Base-by-base conservation (phyloP, 2,329 filamentous ascomycete genomes). In the Blastomyces silverae region DNA sequence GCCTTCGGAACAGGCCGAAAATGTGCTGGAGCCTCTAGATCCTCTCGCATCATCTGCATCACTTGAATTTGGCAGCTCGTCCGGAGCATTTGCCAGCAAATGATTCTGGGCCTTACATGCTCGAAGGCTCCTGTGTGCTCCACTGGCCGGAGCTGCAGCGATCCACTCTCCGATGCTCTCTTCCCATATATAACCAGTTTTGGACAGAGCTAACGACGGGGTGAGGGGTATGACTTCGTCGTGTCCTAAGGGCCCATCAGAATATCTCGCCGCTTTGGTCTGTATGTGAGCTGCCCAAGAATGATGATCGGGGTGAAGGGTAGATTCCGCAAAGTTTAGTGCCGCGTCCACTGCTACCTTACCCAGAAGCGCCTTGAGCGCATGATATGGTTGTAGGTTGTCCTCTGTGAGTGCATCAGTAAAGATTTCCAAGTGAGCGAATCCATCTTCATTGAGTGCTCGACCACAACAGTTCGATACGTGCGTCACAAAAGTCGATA, bases 81-180 rank as follows among this genome's bases (percentile, higher is more conserved):
- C 57, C n/a, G 6, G 48, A 5, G 20, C 31, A 22, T 50, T 59
- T 53, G 15, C 6, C 37, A 25, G n/a, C 10, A 11, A 28, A 8
- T 25, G 39, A 31, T 50, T 31, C 17, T 28, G 31, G 37, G 42
- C 55, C 28, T 52, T 58, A 58, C 6, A 39, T 10, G 7, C 7
- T 39, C 52, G 17, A 22, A 6, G 28, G 2, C 13, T 20, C 46
- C 53, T 25, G 25, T 28, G 37, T 31, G 28, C 58, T 25, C 56
- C 61, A 37, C 22, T 46, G 60, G 39, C 63, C 1, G 65, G 65
- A 25, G 62, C 63, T n/a, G 61, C 77, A 22, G 77, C 81, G 61
- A 85, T 79, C 83, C 83, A 85, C 71, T 85, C 83, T 46, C 81
- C 79, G 70, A 85, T 84, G 56, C 79, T 80, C 69, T 84, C 82